Conservation (phyloP, 140 eudicot species). For the Eryngium alpinum region DNA sequence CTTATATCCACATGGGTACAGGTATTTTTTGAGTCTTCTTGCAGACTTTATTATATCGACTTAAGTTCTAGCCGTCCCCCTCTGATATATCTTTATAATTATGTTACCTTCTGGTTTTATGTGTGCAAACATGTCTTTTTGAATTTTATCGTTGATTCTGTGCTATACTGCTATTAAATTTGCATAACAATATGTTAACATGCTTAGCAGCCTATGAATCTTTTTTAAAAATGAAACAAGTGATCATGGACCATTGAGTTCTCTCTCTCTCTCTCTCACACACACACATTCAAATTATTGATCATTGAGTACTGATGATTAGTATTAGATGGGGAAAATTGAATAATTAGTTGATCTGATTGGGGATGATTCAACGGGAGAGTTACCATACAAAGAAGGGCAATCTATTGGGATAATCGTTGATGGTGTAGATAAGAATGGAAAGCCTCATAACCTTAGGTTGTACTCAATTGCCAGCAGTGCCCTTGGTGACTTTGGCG, state of each 20-base stretch:
- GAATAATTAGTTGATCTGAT: too few relatives aligned
- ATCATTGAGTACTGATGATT: too few relatives aligned
- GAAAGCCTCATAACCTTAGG: conserved; percentile 98
- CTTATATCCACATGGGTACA: conserved; percentile 54
- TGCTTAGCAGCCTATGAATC: background rate
- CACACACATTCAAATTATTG: too few relatives aligned
- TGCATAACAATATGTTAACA: background rate
- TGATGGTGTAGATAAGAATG: conserved; percentile 87
- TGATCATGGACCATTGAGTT: too few relatives aligned
- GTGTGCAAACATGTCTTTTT: background rate
- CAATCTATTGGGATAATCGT: conserved; percentile 89
- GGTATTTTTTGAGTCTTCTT: conserved; percentile 35
- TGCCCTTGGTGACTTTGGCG: conserved; percentile 96
- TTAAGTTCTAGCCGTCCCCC: background rate
- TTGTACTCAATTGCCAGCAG: conserved; percentile 98
- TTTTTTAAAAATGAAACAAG: background rate
- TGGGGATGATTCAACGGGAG: conserved; percentile 32
- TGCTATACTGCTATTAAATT: background rate
- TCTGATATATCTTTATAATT: background rate
- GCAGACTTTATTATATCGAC: background rate
- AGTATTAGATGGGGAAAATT: too few relatives aligned
- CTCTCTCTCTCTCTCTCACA: too few relatives aligned
- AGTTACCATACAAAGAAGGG: conserved; percentile 86
- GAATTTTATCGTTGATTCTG: background rate
- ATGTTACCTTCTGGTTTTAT: background rate